Percentiles rank a stretch among this genome's conserved stretches.
Evolutionary conservation across 225 moss, liverwort and hornwort species (phyloP).

Genomic region (Sphagnum contortum): DNA sequence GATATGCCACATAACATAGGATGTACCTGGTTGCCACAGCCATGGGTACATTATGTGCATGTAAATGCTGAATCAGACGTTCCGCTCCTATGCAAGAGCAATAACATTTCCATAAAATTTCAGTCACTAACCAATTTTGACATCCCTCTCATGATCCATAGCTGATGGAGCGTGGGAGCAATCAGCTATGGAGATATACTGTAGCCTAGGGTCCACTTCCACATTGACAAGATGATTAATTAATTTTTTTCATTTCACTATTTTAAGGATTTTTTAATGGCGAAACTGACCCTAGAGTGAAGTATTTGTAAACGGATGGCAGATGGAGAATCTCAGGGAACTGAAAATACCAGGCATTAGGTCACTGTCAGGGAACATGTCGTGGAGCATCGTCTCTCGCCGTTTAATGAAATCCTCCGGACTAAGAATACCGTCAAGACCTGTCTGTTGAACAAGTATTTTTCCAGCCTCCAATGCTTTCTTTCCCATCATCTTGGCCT

Average conservation of each 20-base stretch:
- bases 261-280: too few relatives aligned
- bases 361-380: slow-evolving; percentile 71
- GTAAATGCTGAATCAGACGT: slow-evolving; percentile 67
- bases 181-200: too few relatives aligned
- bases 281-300: too few relatives aligned
- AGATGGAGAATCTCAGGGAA: too few relatives aligned
- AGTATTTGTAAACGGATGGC: too few relatives aligned
- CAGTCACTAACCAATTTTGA: too few relatives aligned
- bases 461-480: slow-evolving; percentile 82
- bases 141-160: too few relatives aligned
- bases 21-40: slow-evolving; percentile 91
- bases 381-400: slow-evolving; percentile 69
- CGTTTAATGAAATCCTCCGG: slow-evolving; percentile 72
- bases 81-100: slow-evolving; percentile 53
- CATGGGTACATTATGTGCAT: slow-evolving; percentile 69
- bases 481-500: slow-evolving; percentile 99
- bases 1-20: background rate
- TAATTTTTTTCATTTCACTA: too few relatives aligned
- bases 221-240: too few relatives aligned
- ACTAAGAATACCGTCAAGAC: slow-evolving; percentile 54
- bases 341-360: slow-evolving; percentile 62
- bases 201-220: too few relatives aligned
- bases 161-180: too few relatives aligned
- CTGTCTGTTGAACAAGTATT: slow-evolving; percentile 56
- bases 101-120: background rate